These are phyloP conservation scores for Paraphaeosphaeria sporulosa DNA, from an alignment of 2,329 filamentous ascomycete species.

Conservation along the genomic window DNA sequence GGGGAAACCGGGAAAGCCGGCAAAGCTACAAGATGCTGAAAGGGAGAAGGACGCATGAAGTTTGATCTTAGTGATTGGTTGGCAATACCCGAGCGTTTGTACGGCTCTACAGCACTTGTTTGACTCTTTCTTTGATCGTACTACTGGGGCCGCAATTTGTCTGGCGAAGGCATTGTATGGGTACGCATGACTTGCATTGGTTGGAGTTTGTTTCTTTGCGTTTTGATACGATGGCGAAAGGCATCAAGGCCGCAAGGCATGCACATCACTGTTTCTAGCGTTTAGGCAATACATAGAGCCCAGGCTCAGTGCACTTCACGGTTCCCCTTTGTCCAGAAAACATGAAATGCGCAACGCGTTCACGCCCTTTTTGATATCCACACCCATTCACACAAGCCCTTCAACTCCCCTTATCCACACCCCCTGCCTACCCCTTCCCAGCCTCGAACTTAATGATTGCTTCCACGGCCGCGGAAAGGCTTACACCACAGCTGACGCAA, in stretches of 20 bases:
- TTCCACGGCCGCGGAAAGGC: no score
- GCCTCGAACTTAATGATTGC: no score
- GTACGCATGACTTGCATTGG: slow-evolving; percentile 3
- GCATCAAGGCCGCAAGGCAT: not conserved
- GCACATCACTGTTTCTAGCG: not conserved
- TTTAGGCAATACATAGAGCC: not conserved
- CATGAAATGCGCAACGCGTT: no score
- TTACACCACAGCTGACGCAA: no score
- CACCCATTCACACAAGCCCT: no score
- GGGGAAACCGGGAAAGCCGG: no score
- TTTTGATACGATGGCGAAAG: not conserved
- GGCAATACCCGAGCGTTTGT: slow-evolving; percentile 8
- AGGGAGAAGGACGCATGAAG: not conserved
- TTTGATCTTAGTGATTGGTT: not conserved
- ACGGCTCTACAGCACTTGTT: not conserved
- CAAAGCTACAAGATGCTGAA: not conserved
- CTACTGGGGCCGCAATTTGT: not conserved
- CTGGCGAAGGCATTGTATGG: not conserved
- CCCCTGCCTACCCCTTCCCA: no score
- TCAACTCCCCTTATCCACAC: no score
- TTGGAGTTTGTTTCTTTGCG: not conserved
- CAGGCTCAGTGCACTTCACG: not conserved
- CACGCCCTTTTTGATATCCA: no score
- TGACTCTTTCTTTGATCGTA: not conserved
- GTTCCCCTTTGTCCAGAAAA: not conserved